Conservation (phyloP, 148 eudicot genomes). For the Rhododendron kiyosumense region DNA sequence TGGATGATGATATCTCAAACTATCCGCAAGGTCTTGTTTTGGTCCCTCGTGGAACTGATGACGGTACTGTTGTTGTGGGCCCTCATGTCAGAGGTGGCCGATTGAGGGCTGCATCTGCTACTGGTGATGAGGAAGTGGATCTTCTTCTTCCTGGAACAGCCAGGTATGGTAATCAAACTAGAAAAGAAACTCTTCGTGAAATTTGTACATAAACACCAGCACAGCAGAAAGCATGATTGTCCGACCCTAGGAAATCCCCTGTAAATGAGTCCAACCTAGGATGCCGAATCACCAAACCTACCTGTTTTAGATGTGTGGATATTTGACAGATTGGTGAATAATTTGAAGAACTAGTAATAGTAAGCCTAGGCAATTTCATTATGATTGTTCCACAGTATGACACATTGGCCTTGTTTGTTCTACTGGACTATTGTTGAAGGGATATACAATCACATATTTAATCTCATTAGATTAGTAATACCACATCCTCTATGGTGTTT, state of each 20-base stretch:
- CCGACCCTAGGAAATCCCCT: neutral
- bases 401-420: neutral
- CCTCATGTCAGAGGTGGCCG: conserved; percentile 90
- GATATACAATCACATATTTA: neutral
- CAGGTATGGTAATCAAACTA: conserved; percentile 43
- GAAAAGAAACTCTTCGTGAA: neutral
- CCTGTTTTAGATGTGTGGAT: conserved; percentile 1
- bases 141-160: conserved; percentile 99
- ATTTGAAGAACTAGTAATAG: neutral
- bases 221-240: neutral
- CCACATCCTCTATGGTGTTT: neutral
- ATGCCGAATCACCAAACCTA: neutral
- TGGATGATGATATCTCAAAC: conserved; percentile 67
- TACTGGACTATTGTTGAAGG: neutral
- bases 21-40: conserved; percentile 85
- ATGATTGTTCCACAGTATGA: neutral
- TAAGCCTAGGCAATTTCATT: neutral
- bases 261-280: neutral
- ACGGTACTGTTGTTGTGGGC: conserved; percentile 66
- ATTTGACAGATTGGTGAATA: neutral
- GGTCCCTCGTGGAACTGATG: conserved; percentile 79
- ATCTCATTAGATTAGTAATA: neutral
- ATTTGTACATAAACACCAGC: neutral
- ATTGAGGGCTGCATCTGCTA: conserved; percentile 71
- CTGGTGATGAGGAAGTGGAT: conserved; percentile 94